Conservation (phyloP, 306 rosid species). For the Quercus bicolor region DNA sequence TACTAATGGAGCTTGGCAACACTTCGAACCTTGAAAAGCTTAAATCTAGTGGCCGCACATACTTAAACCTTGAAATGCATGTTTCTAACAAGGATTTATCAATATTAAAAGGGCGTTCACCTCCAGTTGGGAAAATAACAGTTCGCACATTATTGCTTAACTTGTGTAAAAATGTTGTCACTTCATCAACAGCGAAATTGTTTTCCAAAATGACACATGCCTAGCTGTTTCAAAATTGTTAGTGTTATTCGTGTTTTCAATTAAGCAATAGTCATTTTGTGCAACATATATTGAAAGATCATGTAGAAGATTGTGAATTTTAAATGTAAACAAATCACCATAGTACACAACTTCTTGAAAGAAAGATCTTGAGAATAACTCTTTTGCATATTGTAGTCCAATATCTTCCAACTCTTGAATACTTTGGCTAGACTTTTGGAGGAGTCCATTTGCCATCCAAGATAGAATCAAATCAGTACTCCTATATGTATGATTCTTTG, state of each 20-base stretch:
- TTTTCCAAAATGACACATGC: constrained; percentile 7
- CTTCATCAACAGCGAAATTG: too few relatives aligned
- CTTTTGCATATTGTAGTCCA: neutral
- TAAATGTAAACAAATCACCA: too few relatives aligned
- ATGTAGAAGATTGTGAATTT: too few relatives aligned
- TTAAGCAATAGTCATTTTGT: neutral
- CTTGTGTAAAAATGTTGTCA: neutral
- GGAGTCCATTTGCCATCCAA: too few relatives aligned
- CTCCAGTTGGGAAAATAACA: neutral
- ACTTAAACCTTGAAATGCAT: neutral
- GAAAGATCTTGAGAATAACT: too few relatives aligned
- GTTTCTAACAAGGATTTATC: neutral
- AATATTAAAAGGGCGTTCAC: neutral
- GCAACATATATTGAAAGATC: too few relatives aligned
- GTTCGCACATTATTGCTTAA: neutral
- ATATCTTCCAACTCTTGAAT: neutral
- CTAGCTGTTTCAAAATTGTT: neutral
- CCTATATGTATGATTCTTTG: too few relatives aligned
- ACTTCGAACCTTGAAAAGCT: neutral
- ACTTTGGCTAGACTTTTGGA: too few relatives aligned
- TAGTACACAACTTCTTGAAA: too few relatives aligned
- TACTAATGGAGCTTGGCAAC: too few relatives aligned
- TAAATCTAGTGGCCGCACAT: neutral
- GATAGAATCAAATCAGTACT: too few relatives aligned
- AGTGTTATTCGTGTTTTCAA: neutral